phyloP scores from a whole-genome alignment of 2,329 filamentous ascomycete species.

The Scedosporium boydii region DNA sequence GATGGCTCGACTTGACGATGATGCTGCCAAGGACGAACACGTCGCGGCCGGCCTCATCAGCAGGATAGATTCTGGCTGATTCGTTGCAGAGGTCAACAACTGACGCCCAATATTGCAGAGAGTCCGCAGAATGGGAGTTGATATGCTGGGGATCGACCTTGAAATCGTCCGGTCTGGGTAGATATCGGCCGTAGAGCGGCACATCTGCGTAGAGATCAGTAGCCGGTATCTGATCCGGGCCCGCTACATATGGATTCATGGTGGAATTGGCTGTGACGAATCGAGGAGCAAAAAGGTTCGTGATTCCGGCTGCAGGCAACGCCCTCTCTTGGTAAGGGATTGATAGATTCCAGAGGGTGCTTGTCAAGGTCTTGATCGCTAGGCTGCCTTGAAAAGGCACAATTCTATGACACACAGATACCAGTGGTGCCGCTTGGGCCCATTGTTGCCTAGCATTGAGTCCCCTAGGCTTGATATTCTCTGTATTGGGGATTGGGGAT shows the following conservation, averaged over 20 bases:
- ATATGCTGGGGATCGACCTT: constrained; percentile 13
- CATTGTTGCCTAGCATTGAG: too few relatives aligned
- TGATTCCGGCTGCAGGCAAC: too few relatives aligned
- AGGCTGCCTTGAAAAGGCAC: too few relatives aligned
- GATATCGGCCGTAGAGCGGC: constrained; percentile 13
- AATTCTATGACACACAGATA: too few relatives aligned
- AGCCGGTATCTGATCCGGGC: constrained; percentile 10
- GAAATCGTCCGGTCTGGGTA: constrained; percentile 10
- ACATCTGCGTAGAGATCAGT: constrained; percentile 11
- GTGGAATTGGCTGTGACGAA: not conserved
- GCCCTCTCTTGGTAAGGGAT: too few relatives aligned
- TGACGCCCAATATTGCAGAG: constrained; percentile 20
- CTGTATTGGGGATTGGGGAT: too few relatives aligned
- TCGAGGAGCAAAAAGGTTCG: too few relatives aligned
- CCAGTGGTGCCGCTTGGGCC: too few relatives aligned
- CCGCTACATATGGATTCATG: constrained; percentile 10
- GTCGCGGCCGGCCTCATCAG: constrained; percentile 24
- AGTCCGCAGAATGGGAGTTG: constrained; percentile 14
- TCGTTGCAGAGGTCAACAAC: constrained; percentile 22
- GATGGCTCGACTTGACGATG: constrained; percentile 28
- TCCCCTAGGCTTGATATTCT: too few relatives aligned
- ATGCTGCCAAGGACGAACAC: constrained; percentile 31
- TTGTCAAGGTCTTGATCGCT: too few relatives aligned
- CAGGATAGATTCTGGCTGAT: constrained; percentile 20
- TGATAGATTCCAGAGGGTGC: too few relatives aligned